Evolutionary conservation across 176 grass and related monocot genomes (phyloP), one percentile per base, ranked within the genome.

Genomic region (Oryza rufipogon): DNA sequence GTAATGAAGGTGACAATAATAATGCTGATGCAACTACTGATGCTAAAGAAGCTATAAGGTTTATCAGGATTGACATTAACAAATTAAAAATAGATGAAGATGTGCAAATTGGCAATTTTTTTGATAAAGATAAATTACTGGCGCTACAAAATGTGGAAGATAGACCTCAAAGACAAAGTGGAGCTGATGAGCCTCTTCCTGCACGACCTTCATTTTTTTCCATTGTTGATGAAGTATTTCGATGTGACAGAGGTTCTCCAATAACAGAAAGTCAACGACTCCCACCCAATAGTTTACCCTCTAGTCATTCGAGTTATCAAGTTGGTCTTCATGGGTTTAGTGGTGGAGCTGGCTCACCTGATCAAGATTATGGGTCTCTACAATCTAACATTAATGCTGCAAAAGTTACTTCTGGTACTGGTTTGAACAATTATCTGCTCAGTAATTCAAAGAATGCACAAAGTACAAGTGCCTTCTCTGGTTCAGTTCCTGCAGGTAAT

Each of bases 211-310:
- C 84, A 67, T 95, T 95, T 87, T 89, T 85, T 78, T 97, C 88
- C 73, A 78, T 92, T 86, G 92, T 94, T 67, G 89, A 94, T 63
- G 79, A 92, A 78, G 84, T 97, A 63, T 92, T 97, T 41, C 82
- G 83, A 71, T 85, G 39, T 74, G 75, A 86, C 38, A 19, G 11
- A 44, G 32, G 64, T 80, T 68, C 77, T 78, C 88, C 75, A 81
- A 64, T 77, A 74, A 58, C 66, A 38, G 38, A 88, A 44, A 90
- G 79, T 54, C 67, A 88, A 20, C 46, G 79, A 66, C 51, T 85
- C 26, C 66, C 71, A 68, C 74, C 86, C 73, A 77, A 68, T 90
- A 86, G 65, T 79, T 80, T 80, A 66, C 72, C 73, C 36, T 78
- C 91, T 66, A 48, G 73, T 84, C 73, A 88, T 28, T 70, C 64